phyloP scores from a whole-genome alignment of 352 stramenopile genomes.

The Phytopythium chamaehyphon region DNA sequence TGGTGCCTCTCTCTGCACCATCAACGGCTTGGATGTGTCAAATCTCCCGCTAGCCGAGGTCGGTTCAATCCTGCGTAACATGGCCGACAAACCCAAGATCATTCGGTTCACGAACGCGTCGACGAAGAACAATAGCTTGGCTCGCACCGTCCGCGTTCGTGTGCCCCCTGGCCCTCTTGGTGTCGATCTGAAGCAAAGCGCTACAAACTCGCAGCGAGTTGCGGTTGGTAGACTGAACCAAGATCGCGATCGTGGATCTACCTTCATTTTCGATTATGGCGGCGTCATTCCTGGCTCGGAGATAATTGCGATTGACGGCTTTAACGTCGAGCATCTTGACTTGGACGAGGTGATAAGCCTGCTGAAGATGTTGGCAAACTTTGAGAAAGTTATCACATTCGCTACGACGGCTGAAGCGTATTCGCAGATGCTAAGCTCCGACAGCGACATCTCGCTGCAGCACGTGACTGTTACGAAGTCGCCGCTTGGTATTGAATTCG shows the following conservation, averaged over 20 bases:
- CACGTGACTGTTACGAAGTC: conserved; percentile 16
- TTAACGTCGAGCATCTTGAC: conserved; percentile 32
- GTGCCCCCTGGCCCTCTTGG: conserved; percentile 44
- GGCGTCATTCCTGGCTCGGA: conserved; percentile 44
- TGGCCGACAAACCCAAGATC: conserved; percentile 32
- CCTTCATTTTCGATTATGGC: conserved; percentile 32
- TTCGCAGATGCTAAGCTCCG: conserved; percentile 22
- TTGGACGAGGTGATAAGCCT: conserved; percentile 31
- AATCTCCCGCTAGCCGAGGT: conserved; percentile 32
- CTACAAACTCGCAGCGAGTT: conserved; percentile 23
- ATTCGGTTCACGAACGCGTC: conserved; percentile 22
- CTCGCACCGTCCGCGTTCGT: conserved; percentile 26
- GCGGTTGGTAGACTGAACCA: conserved; percentile 43
- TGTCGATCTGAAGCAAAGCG: conserved; percentile 43
- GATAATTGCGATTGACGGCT: conserved; percentile 46
- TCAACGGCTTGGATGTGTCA: conserved; percentile 60
- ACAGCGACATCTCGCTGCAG: conserved; percentile 8
- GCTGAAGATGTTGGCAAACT: conserved; percentile 24
- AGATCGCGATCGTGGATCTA: conserved; percentile 26
- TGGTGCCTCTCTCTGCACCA: conserved; percentile 30
- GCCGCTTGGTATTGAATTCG: conserved; percentile 29
- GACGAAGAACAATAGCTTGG: conserved; percentile 14
- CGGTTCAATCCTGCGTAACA: conserved; percentile 41
- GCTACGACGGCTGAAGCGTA: conserved; percentile 35
- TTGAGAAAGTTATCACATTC: conserved; percentile 63